These are phyloP conservation scores for Pythium plurisporium DNA, from an alignment of 352 stramenopile species.

Conservation along the genomic window DNA sequence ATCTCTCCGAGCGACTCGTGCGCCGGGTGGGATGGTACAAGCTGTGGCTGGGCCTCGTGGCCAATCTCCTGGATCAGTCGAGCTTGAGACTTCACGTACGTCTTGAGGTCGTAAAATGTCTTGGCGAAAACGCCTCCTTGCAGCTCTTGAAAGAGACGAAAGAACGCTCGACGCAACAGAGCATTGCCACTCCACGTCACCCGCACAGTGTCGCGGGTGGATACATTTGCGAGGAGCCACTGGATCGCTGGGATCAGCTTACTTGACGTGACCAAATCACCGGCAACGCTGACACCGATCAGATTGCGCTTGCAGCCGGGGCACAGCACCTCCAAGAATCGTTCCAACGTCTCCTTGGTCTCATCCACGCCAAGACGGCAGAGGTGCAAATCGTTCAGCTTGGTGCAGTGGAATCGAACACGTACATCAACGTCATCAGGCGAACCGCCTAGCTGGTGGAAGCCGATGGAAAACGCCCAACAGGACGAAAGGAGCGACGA, in stretches of 20 bases:
- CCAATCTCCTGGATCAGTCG: constrained; percentile 21
- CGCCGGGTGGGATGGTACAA: background rate
- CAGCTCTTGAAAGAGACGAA: constrained; percentile 8
- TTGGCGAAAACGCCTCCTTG: constrained; percentile 10
- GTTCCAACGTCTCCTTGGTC: background rate
- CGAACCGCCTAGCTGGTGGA: constrained; percentile 15
- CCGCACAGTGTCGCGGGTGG: background rate
- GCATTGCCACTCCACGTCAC: constrained; percentile 12
- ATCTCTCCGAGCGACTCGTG: constrained; percentile 7
- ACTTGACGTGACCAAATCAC: constrained; percentile 5
- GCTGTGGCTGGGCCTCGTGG: constrained; percentile 5
- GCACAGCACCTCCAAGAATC: background rate
- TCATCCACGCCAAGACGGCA: background rate
- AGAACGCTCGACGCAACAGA: constrained; percentile 3
- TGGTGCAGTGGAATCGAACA: constrained; percentile 36
- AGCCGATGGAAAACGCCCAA: constrained; percentile 47
- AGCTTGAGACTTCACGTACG: constrained; percentile 12
- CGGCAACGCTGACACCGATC: constrained; percentile 12
- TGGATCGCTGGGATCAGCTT: background rate
- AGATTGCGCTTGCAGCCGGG: constrained; percentile 8
- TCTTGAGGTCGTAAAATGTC: constrained; percentile 1
- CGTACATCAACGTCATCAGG: constrained; percentile 21
- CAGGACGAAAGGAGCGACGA: constrained; percentile 30
- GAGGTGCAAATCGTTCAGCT: constrained; percentile 32
- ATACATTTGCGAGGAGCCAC: background rate